Base-by-base conservation (phyloP, 106 monocot species). In the Xerophyta viscosa region DNA sequence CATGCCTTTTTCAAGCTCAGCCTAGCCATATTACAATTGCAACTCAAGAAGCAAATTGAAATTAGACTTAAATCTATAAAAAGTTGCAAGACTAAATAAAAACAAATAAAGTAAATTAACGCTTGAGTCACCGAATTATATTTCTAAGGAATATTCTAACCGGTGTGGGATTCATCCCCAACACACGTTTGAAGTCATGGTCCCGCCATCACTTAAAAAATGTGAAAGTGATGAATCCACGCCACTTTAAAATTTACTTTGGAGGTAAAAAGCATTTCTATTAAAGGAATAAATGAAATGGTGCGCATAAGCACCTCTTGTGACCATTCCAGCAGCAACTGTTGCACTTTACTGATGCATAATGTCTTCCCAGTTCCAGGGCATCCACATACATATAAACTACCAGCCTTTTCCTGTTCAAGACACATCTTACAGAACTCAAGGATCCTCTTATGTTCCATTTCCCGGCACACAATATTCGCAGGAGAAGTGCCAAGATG, bases 311-410 rank as follows among this genome's bases (percentile, higher is more conserved):
- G 15, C 69, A 76, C 94, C 85, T 82, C 78, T 58, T 73, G 52
- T 52, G 88, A 65, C 96, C 96, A 89, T 5, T 20, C 20, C 9
- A 48, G 19, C 29, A 96, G 55, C n/a, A 58, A 58, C 24, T 76
- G 58, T 29, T 73, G 77, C 20, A 81, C 73, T 53, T 58, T 75
- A 12, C 64, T 50, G 15, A 96, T 71, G 7, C 81, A 84, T 51
- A 96, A 54, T 4, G 94, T 85, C 47, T 96, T 96, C 26, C 94
- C 94, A 51, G 94, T 96, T 31, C 96, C 96, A 20, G 96, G 96
- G 43, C 84, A 96, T 36, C 96, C 96, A 48, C 96, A 96, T 3
- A 86, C 85, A 46, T 96, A 96, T 13, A 96, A 29, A 43, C 88
- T 85, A 7, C 73, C 88, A 8, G 82, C 67, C 61, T 63, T 78